Base-by-base conservation (phyloP, 2,329 filamentous ascomycete species). In the Arthrobotrys sphaeroides region DNA sequence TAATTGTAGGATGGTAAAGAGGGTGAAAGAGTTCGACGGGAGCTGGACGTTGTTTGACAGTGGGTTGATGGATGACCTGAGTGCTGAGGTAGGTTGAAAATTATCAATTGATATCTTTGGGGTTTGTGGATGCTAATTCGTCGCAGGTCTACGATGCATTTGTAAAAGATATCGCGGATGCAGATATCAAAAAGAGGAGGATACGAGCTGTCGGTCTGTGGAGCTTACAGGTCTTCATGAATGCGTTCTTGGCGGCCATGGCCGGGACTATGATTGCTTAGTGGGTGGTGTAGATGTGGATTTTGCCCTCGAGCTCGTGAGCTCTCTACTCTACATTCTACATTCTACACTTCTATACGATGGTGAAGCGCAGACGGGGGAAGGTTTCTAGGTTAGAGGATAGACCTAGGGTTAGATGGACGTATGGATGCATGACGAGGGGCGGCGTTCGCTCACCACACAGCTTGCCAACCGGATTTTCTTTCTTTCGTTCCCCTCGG, bases 181-280 rank as follows among this genome's bases (percentile, higher is more conserved):
- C 95, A 79, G 91, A 96, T 82, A 92, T 91, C 78, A 89, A 93
- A 61, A 90, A 93, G 79, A 87, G 94, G 59, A 87, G 95, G 47
- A 90, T 99, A 81, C 96, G 94, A 82, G 97, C 98, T 83, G 95
- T 97, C 26, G 95, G 95, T 31, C 90, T 98, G 80, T 99, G 95
- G 95, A 97, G 93, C 2, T 86, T 98, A 67, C 94, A 94, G 79
- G 85, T 99, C 69, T 92, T 94, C 5, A 91, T 94, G 5, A 95
- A 99, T 82, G 95, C 94, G 2, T 87, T 99, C 36, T 95, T 98
- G 81, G 91, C 98, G 84, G 95, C 95, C 7, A 91, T 98, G 86
- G 94, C 94, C 3, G 94, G 94, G 13, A 95, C 70, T 7, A 74
- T 74, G 70, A 68, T 74, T 55, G 70, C 70, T 4, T 74, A 74